These are phyloP conservation scores for Nakataea oryzae DNA, from an alignment of 2,329 filamentous ascomycete genomes.

Conservation along the genomic window DNA sequence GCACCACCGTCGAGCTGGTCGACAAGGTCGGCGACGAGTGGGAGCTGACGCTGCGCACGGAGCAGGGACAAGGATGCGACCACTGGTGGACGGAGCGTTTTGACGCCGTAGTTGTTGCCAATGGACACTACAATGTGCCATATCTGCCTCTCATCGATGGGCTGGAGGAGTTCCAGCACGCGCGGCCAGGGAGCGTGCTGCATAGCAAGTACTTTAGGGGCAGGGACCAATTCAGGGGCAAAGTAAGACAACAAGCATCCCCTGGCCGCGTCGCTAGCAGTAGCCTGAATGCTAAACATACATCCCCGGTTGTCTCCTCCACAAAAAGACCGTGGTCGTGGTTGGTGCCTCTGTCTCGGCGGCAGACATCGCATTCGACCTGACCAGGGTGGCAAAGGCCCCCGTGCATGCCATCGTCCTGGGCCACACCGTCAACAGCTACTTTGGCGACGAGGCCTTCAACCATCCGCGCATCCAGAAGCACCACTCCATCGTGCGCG, in stretches of 20 bases:
- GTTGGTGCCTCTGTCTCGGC: conserved; percentile 49
- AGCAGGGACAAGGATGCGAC: conserved; percentile 23
- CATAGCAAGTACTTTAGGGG: conserved; percentile 46
- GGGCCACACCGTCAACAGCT: conserved; percentile 15
- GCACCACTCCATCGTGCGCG: conserved; percentile 9
- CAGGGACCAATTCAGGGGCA: conserved; percentile 29
- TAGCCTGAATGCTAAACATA: neutral
- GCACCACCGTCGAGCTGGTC: conserved; percentile 50
- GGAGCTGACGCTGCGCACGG: conserved; percentile 39
- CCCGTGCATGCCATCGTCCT: conserved; percentile 15
- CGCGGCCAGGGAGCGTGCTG: conserved; percentile 35
- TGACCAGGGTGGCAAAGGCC: conserved; percentile 9
- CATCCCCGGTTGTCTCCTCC: neutral
- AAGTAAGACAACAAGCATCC: conserved; percentile 22
- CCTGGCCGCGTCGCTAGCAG: neutral
- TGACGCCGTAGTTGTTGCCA: conserved; percentile 50
- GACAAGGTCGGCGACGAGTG: conserved; percentile 39
- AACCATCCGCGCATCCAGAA: conserved; percentile 12
- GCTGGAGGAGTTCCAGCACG: conserved; percentile 33
- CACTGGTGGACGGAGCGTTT: conserved; percentile 52
- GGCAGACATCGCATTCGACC: conserved; percentile 32
- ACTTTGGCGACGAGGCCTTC: conserved; percentile 17
- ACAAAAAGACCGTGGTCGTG: conserved; percentile 35
- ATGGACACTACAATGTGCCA: conserved; percentile 49
- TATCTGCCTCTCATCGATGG: conserved; percentile 37